A percentile compares a stretch with the other conserved stretches of the same genome.
Conservation (phyloP, 192 early-diverging fungal species). For the Podila minutissima region DNA sequence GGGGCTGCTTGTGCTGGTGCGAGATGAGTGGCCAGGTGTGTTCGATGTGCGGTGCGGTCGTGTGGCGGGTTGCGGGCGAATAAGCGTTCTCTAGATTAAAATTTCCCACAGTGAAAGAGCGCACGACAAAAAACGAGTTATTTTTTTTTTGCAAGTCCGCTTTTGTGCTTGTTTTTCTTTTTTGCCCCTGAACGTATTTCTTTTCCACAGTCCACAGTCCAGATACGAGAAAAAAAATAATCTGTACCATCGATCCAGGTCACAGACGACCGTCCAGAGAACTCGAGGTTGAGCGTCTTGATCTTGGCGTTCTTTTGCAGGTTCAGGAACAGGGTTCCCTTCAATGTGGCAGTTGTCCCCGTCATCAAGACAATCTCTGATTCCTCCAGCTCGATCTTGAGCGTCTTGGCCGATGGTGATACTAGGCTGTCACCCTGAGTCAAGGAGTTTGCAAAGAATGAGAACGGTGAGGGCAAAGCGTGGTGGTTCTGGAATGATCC, state of each 20-base stretch:
- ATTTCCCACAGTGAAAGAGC: neutral
- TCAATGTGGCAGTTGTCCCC: constrained; percentile 13
- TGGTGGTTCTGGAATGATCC: constrained; percentile 1
- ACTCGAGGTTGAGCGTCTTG: constrained; percentile 41
- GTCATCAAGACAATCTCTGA: constrained; percentile 22
- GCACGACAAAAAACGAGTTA: neutral
- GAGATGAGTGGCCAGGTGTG: constrained; percentile 35
- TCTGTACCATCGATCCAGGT: constrained; percentile 45
- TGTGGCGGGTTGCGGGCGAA: constrained; percentile 33
- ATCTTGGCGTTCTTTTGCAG: constrained; percentile 36
- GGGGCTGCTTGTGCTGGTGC: constrained; percentile 29
- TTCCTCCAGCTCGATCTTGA: constrained; percentile 28
- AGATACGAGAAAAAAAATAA: too few relatives aligned
- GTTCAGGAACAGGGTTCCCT: constrained; percentile 30
- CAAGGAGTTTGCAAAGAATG: constrained; percentile 16
- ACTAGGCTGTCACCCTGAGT: neutral
- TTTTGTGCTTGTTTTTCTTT: neutral
- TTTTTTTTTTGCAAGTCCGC: neutral
- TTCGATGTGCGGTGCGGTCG: constrained; percentile 37
- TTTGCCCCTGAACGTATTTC: neutral
- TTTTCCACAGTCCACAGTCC: too few relatives aligned
- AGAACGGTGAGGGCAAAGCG: constrained; percentile 23
- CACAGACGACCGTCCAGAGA: constrained; percentile 35
- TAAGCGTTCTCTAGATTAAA: constrained; percentile 37
- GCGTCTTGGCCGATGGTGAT: constrained; percentile 6